These are phyloP conservation scores for Capsella rubella DNA, from an alignment of 441 rosid genomes.

Conservation along the genomic window DNA sequence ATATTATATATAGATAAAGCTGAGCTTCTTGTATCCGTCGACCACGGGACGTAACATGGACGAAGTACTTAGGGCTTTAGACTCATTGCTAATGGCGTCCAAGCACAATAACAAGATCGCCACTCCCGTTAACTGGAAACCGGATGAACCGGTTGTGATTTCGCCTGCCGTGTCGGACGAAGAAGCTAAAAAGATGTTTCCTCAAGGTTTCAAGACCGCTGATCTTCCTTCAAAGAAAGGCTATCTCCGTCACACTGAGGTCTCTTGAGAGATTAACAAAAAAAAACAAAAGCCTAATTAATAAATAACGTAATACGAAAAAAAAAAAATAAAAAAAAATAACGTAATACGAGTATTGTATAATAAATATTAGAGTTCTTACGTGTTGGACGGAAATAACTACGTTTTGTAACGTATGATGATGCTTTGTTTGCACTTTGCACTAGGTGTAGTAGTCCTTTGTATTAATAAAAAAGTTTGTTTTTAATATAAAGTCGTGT, in stretches of 20 bases:
- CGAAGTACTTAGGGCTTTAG: slow-evolving; percentile 79
- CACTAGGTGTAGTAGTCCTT: neutral
- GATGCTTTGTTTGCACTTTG: neutral
- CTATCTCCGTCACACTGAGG: slow-evolving; percentile 61
- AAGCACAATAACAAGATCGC: slow-evolving; percentile 69
- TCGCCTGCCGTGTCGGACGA: slow-evolving; percentile 59
- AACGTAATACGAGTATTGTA: neutral
- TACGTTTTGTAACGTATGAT: slow-evolving; percentile 10
- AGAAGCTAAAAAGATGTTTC: slow-evolving; percentile 71
- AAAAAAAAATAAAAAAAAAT: too few species aligned
- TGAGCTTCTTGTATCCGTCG: slow-evolving; percentile 82
- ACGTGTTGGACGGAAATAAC: neutral
- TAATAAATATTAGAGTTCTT: neutral
- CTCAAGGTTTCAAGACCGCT: slow-evolving; percentile 62
- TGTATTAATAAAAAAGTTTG: slow-evolving; percentile 2
- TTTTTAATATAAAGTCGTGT: neutral
- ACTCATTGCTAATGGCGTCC: slow-evolving; percentile 57
- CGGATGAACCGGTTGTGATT: slow-evolving; percentile 72
- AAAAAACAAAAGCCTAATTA: neutral
- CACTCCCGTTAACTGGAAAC: slow-evolving; percentile 83
- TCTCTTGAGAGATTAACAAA: slow-evolving; percentile 34
- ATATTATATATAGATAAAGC: slow-evolving; percentile 53
- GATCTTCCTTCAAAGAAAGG: slow-evolving; percentile 72
- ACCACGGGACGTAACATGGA: slow-evolving; percentile 84
- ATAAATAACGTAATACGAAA: too few species aligned